phyloP scores from a whole-genome alignment of 1,284 basidiomycete genomes.

The Meira nashicola region DNA sequence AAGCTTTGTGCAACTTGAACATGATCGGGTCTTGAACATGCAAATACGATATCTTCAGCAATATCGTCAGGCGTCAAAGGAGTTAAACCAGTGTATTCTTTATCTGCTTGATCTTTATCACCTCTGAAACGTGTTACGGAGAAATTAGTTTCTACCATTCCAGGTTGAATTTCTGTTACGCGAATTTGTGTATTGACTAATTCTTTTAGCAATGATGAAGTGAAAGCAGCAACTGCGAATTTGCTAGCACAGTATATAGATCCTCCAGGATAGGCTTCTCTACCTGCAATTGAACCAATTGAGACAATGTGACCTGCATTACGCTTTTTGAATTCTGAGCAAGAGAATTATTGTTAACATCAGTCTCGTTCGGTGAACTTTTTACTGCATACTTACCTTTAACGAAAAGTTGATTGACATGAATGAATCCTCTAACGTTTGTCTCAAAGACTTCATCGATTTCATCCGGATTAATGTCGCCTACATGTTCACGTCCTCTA shows the following conservation, averaged over 20 bases:
- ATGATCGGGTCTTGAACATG: conserved; percentile 63
- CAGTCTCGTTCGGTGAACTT: neutral
- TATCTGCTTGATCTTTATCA: conserved; percentile 31
- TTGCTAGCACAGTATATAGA: conserved; percentile 62
- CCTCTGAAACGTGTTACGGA: conserved; percentile 37
- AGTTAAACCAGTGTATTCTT: conserved; percentile 40
- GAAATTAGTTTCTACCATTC: conserved; percentile 73
- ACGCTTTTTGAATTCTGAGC: conserved; percentile 77
- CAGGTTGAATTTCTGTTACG: conserved; percentile 56
- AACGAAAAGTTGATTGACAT: conserved; percentile 66
- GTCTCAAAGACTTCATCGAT: conserved; percentile 79
- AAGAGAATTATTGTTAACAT: too few relatives aligned
- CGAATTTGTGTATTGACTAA: conserved; percentile 67
- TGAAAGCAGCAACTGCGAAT: conserved; percentile 84
- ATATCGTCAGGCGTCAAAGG: conserved; percentile 47
- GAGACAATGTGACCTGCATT: conserved; percentile 90
- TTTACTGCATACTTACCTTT: neutral
- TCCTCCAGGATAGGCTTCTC: conserved; percentile 70
- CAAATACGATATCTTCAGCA: conserved; percentile 97
- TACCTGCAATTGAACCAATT: conserved; percentile 85
- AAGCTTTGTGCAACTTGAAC: conserved; percentile 50
- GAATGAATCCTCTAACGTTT: conserved; percentile 83
- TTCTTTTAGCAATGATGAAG: conserved; percentile 74
- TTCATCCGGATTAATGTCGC: conserved; percentile 69
- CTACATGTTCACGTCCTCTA: conserved; percentile 71